phyloP scores from a whole-genome alignment of 345 rosid genomes.

The Excoecaria agallocha region DNA sequence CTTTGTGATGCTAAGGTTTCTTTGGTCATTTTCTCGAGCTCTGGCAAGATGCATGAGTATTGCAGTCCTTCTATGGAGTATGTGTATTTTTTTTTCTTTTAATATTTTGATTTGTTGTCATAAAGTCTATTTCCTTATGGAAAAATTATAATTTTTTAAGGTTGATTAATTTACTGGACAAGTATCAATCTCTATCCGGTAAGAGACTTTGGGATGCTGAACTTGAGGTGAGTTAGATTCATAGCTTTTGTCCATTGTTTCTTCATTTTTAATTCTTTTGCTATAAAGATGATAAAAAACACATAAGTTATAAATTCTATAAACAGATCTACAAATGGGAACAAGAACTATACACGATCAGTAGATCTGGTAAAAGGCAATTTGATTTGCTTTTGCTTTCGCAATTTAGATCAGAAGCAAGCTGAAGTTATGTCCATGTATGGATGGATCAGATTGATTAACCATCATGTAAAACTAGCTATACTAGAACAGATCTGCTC shows the following conservation, averaged over 20 bases:
- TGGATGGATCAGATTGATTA: constrained; percentile 6
- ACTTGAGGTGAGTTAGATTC: constrained; percentile 67
- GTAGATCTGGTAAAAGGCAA: constrained; percentile 44
- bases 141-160: constrained; percentile 25
- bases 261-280: constrained; percentile 8
- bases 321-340: constrained; percentile 62
- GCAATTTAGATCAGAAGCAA: neutral
- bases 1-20: constrained; percentile 80
- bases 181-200: constrained; percentile 70
- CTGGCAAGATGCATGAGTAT: constrained; percentile 61
- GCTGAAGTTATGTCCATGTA: neutral
- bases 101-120: neutral
- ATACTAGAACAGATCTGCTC: too few relatives aligned
- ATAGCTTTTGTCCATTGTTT: neutral
- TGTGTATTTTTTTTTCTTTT: neutral
- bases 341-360: constrained; percentile 11
- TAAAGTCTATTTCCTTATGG: neutral
- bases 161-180: constrained; percentile 69
- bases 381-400: constrained; percentile 23
- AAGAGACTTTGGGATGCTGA: constrained; percentile 91
- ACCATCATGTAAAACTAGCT: too few relatives aligned
- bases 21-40: constrained; percentile 59
- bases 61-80: constrained; percentile 65
- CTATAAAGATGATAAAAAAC: constrained; percentile 33
- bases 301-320: constrained; percentile 38